phyloP scores from a whole-genome alignment of 1,284 basidiomycete species.

The Apiotrichum brassicae region DNA sequence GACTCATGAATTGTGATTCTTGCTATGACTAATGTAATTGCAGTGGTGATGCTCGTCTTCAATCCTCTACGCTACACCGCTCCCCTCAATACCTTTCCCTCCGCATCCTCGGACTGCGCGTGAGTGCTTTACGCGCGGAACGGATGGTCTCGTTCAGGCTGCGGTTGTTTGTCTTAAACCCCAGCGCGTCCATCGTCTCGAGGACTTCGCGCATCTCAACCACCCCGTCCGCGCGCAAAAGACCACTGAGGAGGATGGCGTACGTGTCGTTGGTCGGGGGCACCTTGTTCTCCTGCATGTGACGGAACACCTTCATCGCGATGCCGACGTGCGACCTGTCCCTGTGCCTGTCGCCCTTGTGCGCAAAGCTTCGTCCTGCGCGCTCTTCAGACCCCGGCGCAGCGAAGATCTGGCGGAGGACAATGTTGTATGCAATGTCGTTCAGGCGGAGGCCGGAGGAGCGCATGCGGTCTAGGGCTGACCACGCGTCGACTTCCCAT shows the following conservation, averaged over 20 bases:
- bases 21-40: too few relatives aligned
- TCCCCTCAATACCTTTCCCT: too few relatives aligned
- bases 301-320: constrained; percentile 55
- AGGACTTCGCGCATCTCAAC: constrained; percentile 57
- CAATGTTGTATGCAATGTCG: constrained; percentile 63
- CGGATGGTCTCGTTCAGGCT: constrained; percentile 47
- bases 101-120: too few relatives aligned
- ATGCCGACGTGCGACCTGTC: constrained; percentile 38
- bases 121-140: constrained; percentile 1
- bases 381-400: too few relatives aligned
- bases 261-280: constrained; percentile 61
- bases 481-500: constrained; percentile 39
- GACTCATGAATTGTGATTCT: too few relatives aligned
- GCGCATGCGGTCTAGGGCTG: constrained; percentile 59
- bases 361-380: too few relatives aligned
- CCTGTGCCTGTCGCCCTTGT: neutral
- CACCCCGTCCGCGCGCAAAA: constrained; percentile 52
- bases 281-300: constrained; percentile 56
- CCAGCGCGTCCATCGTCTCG: constrained; percentile 53
- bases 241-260: constrained; percentile 62
- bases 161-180: constrained; percentile 43
- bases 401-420: constrained; percentile 57
- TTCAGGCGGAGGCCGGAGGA: constrained; percentile 53
- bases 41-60: too few relatives aligned
- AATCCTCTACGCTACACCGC: too few relatives aligned